phyloP scores from a whole-genome alignment of 192 early-diverging fungal species.

The Gryganskiella cystojenkinii region DNA sequence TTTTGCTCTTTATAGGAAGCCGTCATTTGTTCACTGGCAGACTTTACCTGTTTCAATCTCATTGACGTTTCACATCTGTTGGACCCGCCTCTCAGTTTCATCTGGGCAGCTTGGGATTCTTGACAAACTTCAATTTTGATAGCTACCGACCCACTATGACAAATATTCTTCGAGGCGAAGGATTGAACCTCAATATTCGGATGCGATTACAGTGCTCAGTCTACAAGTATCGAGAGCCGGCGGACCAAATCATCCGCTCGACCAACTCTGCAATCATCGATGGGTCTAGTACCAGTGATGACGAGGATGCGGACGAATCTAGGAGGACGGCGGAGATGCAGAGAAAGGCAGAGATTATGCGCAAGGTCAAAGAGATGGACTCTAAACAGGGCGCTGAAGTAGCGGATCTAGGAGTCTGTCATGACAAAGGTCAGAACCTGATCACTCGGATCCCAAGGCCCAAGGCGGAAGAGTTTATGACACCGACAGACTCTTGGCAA shows the following conservation, averaged over 20 bases:
- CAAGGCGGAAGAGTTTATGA: conserved; percentile 12
- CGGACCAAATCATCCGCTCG: conserved; percentile 21
- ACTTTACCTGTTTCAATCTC: too few species aligned
- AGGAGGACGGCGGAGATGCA: neutral
- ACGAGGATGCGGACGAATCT: neutral
- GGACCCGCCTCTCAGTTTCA: conserved; percentile 69
- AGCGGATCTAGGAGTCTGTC: conserved; percentile 31
- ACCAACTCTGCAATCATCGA: neutral
- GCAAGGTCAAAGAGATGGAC: conserved; percentile 49
- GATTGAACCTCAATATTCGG: conserved; percentile 85
- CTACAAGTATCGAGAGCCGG: conserved; percentile 55
- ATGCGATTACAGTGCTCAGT: conserved; percentile 90
- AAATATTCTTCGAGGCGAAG: conserved; percentile 54
- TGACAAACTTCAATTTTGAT: conserved; percentile 86
- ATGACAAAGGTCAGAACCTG: conserved; percentile 27
- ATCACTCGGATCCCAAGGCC: conserved; percentile 20
- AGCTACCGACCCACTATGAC: conserved; percentile 64
- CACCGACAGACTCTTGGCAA: conserved; percentile 77
- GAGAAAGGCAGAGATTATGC: conserved; percentile 17
- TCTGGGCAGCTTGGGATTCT: conserved; percentile 90
- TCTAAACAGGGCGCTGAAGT: conserved; percentile 39
- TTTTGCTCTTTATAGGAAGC: too few species aligned
- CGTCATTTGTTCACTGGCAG: too few species aligned
- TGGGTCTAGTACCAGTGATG: conserved; percentile 8
- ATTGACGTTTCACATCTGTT: too few species aligned